Base-by-base conservation (phyloP, 345 rosid species). In the Melastoma malabathricum region DNA sequence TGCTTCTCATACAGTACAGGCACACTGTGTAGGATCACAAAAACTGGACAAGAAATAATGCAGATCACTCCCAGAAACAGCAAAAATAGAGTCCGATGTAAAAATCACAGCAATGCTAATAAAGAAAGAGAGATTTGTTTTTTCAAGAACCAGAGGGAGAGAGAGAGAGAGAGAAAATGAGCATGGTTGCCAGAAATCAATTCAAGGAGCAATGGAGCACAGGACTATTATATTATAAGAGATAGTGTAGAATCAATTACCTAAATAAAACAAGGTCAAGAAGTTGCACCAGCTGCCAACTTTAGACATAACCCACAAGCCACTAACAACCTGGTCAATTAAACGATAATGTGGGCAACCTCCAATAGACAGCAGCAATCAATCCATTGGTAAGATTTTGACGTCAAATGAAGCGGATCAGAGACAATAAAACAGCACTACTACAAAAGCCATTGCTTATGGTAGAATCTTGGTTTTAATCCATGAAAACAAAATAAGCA, bases 211-310 rank as follows among this genome's bases (percentile, higher is more conserved):
- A 27, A 3, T 9, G 1, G 41, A 34, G 12, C 6, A 12, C 41
- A 8, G 41, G 41, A 34, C 12, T 0, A 12, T 10, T 6, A 9
- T 6, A 6, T 34, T 5, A 34, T 34, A 34, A 10, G 12, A 48
- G 5, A 10, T 9, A 48, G 17, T 10, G 45, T n/a, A n/a, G 41
- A 55, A n/a, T 0, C 41, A 34, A 34, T 61, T 68, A 75, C 81
- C 62, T 31, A 59, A 60, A 57, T 75, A 75, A 44, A 72, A 75
- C 61, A 75, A 50, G 50, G 81, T 72, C 65, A 75, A 59, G 72
- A 75, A 75, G 61, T 69, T 69, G 70, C 70, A 72, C 55, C 77
- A 72, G 54, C 52, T 64, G 22, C 81, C 77, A 48, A 75, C 57
- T 31, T 60, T 52, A 16, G 77, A 75, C 48, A 66, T 13, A 38